These are phyloP conservation scores for Pleurotus giganteus DNA, from an alignment of 768 basidiomycete species.

Conservation along the genomic window DNA sequence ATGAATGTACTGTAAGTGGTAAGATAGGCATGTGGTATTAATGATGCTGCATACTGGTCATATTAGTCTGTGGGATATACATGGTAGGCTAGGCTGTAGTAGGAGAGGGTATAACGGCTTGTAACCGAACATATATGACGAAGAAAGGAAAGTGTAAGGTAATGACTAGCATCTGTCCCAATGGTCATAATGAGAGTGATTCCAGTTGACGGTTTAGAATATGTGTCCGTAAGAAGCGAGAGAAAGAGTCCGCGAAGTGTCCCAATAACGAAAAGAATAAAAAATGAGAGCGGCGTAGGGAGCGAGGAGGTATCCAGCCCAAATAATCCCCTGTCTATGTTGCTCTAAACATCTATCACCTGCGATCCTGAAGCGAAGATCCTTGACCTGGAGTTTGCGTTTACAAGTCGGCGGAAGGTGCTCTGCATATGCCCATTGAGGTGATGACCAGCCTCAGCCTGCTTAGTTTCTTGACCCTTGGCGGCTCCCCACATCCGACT, in stretches of 20 bases:
- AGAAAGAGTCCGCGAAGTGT: background rate
- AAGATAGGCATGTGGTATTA: background rate
- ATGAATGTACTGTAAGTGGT: background rate
- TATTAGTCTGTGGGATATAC: background rate
- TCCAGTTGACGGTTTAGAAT: background rate
- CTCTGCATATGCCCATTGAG: slow-evolving; percentile 5
- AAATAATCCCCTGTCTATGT: background rate
- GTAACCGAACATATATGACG: background rate
- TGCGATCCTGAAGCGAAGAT: slow-evolving; percentile 5
- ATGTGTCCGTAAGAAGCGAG: background rate
- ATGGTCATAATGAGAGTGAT: no score
- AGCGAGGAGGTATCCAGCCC: slow-evolving; percentile 7
- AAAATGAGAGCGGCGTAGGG: background rate
- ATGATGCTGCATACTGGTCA: background rate
- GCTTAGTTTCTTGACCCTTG: slow-evolving; percentile 24
- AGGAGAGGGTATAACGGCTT: background rate
- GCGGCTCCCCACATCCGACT: slow-evolving; percentile 77
- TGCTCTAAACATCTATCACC: slow-evolving; percentile 6
- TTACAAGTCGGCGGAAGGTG: slow-evolving; percentile 5
- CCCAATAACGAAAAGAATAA: background rate
- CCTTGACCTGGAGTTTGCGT: background rate
- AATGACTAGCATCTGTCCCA: slow-evolving; percentile 5
- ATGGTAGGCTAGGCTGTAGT: background rate
- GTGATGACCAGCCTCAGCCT: background rate
- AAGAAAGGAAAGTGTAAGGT: background rate